Base-by-base conservation (phyloP, 2,329 filamentous ascomycete species). In the Mycosphaerelloides madeirae region DNA sequence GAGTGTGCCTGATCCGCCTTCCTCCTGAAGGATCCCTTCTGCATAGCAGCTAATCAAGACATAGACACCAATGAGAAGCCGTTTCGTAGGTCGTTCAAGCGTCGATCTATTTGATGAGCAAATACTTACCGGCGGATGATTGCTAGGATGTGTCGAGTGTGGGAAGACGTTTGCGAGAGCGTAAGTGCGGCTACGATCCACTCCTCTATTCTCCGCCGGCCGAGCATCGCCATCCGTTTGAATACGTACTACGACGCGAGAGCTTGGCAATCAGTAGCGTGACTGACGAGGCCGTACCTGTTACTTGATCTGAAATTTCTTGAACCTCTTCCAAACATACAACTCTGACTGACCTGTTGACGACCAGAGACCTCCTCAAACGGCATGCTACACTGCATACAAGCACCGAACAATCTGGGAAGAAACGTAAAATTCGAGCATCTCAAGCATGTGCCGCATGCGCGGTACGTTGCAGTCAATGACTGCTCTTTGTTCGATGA, bases 11-110 rank as follows among this genome's bases (percentile, higher is more conserved):
- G n/a, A n/a, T n/a, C n/a, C n/a, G n/a, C n/a, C n/a, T n/a, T n/a
- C n/a, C 31, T 8, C 31, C n/a, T 15, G 7, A 33, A 14, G 6
- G 7, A 8, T 8, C 31, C n/a, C 31, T 12, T 36, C 9, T 13
- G 20, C 9, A 13, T 4, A 4, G 34, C 25, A 19, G 36, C 49
- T 52, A 40, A 52, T 42, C 18, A 14, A 11, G 15, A 8, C n/a
- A n/a, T 29, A 53, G 50, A 54, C 34, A 54, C 51, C 31, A 54
- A 51, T 20, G 51, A 54, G 39, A 54, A 51, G 39, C 51, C 51
- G 8, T 54, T 54, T 38, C 28, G 38, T 35, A 35, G 6, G 33
- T 35, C n/a, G n/a, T n/a, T n/a, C n/a, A n/a, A n/a, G n/a, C n/a
- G n/a, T n/a, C n/a, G n/a, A n/a, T n/a, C n/a, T n/a, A n/a, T n/a